Percentiles rank a stretch among this genome's conserved stretches.
Conservation (phyloP, 1,139 yeast species). For the Trichomonascaceae sp. region DNA sequence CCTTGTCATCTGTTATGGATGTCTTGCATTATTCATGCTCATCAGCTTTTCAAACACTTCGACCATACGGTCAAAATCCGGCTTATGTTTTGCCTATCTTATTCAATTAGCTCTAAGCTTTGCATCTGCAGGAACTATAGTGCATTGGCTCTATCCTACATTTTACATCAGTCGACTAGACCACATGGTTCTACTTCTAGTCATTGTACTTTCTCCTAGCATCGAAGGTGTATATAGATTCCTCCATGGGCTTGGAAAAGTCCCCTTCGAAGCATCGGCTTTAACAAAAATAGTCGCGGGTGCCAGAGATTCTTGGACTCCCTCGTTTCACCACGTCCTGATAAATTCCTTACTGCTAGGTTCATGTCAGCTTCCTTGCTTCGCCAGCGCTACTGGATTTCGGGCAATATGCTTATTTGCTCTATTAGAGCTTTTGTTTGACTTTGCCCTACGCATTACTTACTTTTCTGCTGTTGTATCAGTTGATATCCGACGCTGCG, state of each 20-base stretch:
- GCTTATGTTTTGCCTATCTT: conserved; percentile 56
- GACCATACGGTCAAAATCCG: conserved; percentile 53
- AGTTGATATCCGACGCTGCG: conserved; percentile 60
- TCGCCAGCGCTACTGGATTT: conserved; percentile 29
- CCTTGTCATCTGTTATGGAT: conserved; percentile 25
- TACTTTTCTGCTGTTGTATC: conserved; percentile 59
- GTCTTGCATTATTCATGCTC: conserved; percentile 33
- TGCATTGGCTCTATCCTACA: conserved; percentile 33
- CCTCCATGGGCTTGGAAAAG: conserved; percentile 37
- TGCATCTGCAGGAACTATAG: conserved; percentile 47
- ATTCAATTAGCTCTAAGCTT: conserved; percentile 46
- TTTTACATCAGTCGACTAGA: conserved; percentile 22
- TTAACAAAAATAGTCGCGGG: conserved; percentile 34
- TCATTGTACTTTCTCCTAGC: conserved; percentile 38
- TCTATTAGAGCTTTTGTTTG: conserved; percentile 43
- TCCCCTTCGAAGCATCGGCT: conserved; percentile 40
- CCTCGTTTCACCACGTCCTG: conserved; percentile 32
- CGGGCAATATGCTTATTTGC: conserved; percentile 39
- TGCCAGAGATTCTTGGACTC: conserved; percentile 32
- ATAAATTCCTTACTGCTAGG: conserved; percentile 26
- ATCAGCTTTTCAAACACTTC: conserved; percentile 50
- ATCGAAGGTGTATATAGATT: conserved; percentile 44
- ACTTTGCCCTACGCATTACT: conserved; percentile 55
- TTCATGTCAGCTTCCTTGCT: conserved; percentile 15
- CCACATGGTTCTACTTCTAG: conserved; percentile 33